phyloP scores from a whole-genome alignment of 2,329 filamentous ascomycete species.

The Dothideomycetes sp. region DNA sequence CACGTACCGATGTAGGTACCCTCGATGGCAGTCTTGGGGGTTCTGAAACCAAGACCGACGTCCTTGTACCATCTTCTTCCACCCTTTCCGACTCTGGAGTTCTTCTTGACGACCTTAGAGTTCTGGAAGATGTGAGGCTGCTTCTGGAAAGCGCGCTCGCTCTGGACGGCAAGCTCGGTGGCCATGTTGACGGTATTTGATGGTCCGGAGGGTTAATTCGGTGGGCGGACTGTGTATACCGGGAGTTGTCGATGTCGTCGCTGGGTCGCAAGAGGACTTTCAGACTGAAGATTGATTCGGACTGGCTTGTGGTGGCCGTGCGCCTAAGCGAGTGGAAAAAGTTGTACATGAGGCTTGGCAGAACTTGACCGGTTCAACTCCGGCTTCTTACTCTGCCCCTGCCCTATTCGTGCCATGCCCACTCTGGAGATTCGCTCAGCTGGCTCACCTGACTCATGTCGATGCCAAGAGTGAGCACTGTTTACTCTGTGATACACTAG shows the following conservation, averaged over 20 bases:
- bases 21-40: slow-evolving; percentile 97
- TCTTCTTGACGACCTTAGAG: slow-evolving; percentile 80
- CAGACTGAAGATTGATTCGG: background rate
- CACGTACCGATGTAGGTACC: slow-evolving; percentile 94
- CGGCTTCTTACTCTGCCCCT: no score
- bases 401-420: no score
- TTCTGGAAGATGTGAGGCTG: slow-evolving; percentile 99
- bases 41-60: slow-evolving; percentile 97
- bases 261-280: background rate
- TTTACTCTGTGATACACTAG: no score
- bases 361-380: no score
- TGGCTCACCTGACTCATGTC: no score
- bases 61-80: slow-evolving; percentile 99
- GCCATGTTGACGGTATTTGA: slow-evolving; percentile 59
- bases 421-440: no score
- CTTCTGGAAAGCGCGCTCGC: slow-evolving; percentile 99
- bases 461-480: no score
- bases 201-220: slow-evolving; percentile 4
- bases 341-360: background rate
- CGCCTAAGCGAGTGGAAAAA: background rate
- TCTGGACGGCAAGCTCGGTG: slow-evolving; percentile 98
- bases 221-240: slow-evolving; percentile 6
- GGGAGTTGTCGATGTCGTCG: slow-evolving; percentile 8
- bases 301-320: background rate
- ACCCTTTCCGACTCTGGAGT: slow-evolving; percentile 74